A percentile compares a stretch with the other conserved stretches of the same genome.
These are phyloP conservation scores for Lecanicillium sp. DNA, from an alignment of 2,329 filamentous ascomycete genomes.

Conservation along the genomic window DNA sequence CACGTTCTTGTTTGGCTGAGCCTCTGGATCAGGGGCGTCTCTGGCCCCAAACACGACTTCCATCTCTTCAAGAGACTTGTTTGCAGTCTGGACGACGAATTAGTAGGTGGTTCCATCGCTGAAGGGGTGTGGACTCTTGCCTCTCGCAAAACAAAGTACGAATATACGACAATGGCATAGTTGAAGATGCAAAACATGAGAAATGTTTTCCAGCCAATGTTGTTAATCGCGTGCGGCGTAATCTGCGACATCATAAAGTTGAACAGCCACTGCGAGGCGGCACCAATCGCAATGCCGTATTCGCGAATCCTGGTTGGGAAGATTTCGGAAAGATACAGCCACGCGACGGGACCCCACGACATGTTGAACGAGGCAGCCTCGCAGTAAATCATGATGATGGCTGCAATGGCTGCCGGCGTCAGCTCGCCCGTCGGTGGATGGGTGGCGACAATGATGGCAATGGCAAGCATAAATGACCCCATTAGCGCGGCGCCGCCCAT, in stretches of 20 bases:
- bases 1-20: neutral
- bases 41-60: neutral
- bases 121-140: neutral
- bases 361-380: constrained; percentile 31
- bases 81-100: neutral
- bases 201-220: constrained; percentile 13
- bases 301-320: constrained; percentile 12
- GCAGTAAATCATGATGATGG: constrained; percentile 39
- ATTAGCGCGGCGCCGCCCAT: constrained; percentile 40
- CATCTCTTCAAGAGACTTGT: neutral
- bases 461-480: constrained; percentile 45
- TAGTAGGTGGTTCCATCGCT: neutral
- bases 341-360: constrained; percentile 42
- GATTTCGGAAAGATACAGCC: constrained; percentile 6
- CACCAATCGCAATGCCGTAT: constrained; percentile 46
- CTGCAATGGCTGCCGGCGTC: constrained; percentile 34
- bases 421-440: constrained; percentile 28
- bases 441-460: constrained; percentile 37
- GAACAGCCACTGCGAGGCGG: constrained; percentile 60
- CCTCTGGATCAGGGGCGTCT: neutral
- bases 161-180: constrained; percentile 9
- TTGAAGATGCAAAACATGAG: constrained; percentile 14
- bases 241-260: constrained; percentile 51
- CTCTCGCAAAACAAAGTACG: neutral
- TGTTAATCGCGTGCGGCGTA: constrained; percentile 11